These are phyloP conservation scores for Penicillium nucicola DNA, from an alignment of 495 filamentous ascomycete genomes.

Conservation along the genomic window DNA sequence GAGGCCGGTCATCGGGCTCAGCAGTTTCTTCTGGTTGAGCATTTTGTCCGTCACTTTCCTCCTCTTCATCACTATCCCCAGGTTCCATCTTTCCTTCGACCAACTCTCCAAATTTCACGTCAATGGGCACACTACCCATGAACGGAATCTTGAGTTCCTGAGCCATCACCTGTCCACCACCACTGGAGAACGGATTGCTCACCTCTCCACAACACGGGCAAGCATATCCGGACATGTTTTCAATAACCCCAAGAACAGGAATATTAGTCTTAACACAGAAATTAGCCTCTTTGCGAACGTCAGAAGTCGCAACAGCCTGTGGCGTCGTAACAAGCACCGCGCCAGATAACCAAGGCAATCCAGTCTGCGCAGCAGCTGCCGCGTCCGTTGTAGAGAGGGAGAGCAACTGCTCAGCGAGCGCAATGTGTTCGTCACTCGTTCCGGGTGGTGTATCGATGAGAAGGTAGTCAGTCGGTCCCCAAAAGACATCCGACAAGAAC, in stretches of 20 bases:
- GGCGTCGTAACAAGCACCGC: slow-evolving; percentile 96
- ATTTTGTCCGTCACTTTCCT: slow-evolving; percentile 40
- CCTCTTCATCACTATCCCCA: slow-evolving; percentile 34
- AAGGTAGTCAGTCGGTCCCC: slow-evolving; percentile 83
- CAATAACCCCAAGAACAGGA: slow-evolving; percentile 79
- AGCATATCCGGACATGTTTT: slow-evolving; percentile 97
- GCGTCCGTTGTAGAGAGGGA: slow-evolving; percentile 41
- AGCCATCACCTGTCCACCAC: slow-evolving; percentile 89
- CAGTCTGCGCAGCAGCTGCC: slow-evolving; percentile 12
- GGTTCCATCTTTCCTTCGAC: slow-evolving; percentile 57
- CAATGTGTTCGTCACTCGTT: slow-evolving; percentile 96
- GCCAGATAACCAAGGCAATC: slow-evolving; percentile 57
- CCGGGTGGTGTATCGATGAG: slow-evolving; percentile 95
- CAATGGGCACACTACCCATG: slow-evolving; percentile 83
- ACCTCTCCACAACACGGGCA: slow-evolving; percentile 94
- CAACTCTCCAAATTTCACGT: slow-evolving; percentile 66
- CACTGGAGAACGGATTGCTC: slow-evolving; percentile 86
- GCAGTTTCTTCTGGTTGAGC: slow-evolving; percentile 44
- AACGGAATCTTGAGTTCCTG: slow-evolving; percentile 79
- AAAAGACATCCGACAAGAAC: slow-evolving; percentile 89
- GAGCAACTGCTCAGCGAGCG: slow-evolving; percentile 80
- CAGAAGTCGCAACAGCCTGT: slow-evolving; percentile 87
- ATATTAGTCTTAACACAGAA: slow-evolving; percentile 89
- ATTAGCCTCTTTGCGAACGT: slow-evolving; percentile 94
- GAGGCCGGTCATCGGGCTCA: slow-evolving; percentile 47